Percentiles rank a stretch among this genome's conserved stretches.
Conservation (phyloP, 139 green algal genomes). For the Gonium pectorale region DNA sequence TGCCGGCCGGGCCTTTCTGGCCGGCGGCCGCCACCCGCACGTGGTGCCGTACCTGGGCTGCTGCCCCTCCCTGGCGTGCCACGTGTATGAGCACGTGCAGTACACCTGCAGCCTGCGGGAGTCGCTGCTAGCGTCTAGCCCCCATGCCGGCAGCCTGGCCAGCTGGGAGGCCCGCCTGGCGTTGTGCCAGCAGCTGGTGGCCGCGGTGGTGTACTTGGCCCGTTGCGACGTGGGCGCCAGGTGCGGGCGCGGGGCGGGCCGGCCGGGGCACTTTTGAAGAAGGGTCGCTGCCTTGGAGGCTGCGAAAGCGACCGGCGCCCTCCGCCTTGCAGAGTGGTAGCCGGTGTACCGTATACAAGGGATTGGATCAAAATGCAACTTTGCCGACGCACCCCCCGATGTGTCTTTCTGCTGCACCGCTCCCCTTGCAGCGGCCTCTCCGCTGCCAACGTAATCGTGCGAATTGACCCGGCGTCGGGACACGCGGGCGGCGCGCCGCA, state of each 20-base stretch:
- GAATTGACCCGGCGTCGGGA: not conserved
- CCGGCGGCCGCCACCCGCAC: not conserved
- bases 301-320: no score
- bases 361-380: no score
- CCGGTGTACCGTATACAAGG: no score
- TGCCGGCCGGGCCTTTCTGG: not conserved
- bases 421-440: not conserved
- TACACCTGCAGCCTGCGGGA: not conserved
- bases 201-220: not conserved
- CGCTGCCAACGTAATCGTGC: not conserved
- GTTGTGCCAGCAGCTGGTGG: slow-evolving; percentile 9
- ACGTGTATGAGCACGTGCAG: slow-evolving; percentile 21
- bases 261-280: no score
- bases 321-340: no score
- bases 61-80: not conserved
- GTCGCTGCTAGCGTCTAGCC: not conserved
- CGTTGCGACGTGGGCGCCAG: not conserved
- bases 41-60: slow-evolving; percentile 3
- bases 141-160: not conserved
- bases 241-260: not conserved
- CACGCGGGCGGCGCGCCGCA: not conserved
- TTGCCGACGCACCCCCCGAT: no score
- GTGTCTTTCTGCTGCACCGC: no score
- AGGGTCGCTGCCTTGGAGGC: no score
- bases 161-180: slow-evolving; percentile 13